These are phyloP conservation scores for Claviceps digitariae DNA, from an alignment of 2,329 filamentous ascomycete species.

Conservation along the genomic window DNA sequence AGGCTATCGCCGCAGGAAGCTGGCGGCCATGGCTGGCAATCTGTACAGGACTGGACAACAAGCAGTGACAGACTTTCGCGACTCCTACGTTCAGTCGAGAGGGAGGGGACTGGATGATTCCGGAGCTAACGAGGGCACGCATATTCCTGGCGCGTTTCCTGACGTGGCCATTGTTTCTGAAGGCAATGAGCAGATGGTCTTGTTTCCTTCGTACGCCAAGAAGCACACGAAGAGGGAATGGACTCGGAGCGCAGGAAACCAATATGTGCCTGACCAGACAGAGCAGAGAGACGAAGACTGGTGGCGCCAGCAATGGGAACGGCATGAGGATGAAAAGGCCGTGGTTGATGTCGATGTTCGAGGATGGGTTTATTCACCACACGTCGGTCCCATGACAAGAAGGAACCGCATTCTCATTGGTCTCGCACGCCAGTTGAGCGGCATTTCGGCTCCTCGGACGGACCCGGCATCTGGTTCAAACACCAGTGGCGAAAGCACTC, in stretches of 20 bases:
- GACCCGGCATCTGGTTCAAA: conserved; percentile 14
- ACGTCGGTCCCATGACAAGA: conserved; percentile 69
- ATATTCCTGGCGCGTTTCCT: conserved; percentile 66
- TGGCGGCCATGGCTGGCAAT: conserved; percentile 51
- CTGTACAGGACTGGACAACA: conserved; percentile 43
- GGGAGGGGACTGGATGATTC: conserved; percentile 18
- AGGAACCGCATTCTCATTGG: conserved; percentile 80
- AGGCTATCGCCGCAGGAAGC: conserved; percentile 62
- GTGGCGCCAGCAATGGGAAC: conserved; percentile 68
- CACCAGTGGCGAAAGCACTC: conserved; percentile 3
- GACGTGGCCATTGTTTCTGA: conserved; percentile 68
- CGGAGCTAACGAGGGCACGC: conserved; percentile 18
- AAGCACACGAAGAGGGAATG: conserved; percentile 44
- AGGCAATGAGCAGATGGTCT: conserved; percentile 80
- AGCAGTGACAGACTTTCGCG: conserved; percentile 44
- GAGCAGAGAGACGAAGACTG: conserved; percentile 53
- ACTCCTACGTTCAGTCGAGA: conserved; percentile 44
- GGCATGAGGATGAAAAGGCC: conserved; percentile 67
- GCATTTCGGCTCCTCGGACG: conserved; percentile 56
- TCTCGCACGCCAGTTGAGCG: conserved; percentile 74
- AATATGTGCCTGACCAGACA: conserved; percentile 18
- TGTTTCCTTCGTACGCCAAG: conserved; percentile 90
- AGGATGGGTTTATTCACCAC: conserved; percentile 88
- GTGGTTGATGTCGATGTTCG: conserved; percentile 89
- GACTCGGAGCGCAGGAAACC: conserved; percentile 16